phyloP scores from a whole-genome alignment of 2,329 filamentous ascomycete genomes.

The Diplodia intermedia region DNA sequence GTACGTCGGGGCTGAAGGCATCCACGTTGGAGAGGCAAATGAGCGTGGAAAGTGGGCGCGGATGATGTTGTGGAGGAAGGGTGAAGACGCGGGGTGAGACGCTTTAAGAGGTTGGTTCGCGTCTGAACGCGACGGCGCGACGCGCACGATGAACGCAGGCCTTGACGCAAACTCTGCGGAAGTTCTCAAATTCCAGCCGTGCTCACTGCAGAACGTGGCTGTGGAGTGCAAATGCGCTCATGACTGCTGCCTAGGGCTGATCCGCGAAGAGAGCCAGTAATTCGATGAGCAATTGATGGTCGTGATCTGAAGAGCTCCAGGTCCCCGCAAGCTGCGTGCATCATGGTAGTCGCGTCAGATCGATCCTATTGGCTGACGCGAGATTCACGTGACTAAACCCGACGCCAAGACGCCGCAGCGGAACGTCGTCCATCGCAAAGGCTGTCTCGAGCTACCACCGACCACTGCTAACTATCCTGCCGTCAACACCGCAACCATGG shows the following conservation, averaged over 20 bases:
- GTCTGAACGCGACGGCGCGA: conserved; percentile 26
- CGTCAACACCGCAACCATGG: conserved; percentile 30
- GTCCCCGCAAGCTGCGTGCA: conserved; percentile 22
- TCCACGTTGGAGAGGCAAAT: conserved; percentile 14
- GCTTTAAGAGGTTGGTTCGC: conserved; percentile 30
- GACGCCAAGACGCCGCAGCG: neutral
- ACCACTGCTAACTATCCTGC: neutral
- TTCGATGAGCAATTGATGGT: conserved; percentile 1
- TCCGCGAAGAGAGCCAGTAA: neutral
- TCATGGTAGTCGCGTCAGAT: conserved; percentile 6
- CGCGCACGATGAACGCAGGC: conserved; percentile 1
- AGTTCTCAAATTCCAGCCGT: neutral
- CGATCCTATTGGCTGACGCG: conserved; percentile 15
- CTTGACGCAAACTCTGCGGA: conserved; percentile 3
- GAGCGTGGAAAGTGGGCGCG: neutral
- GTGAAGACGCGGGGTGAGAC: conserved; percentile 15
- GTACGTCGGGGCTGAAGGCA: conserved; percentile 37
- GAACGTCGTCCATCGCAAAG: conserved; percentile 30
- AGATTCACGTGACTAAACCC: neutral
- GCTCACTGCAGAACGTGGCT: neutral
- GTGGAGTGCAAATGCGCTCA: neutral
- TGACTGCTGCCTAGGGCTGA: conserved; percentile 3
- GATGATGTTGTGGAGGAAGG: conserved; percentile 30
- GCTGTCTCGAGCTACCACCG: conserved; percentile 14
- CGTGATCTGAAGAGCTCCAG: conserved; percentile 4